Conservation (phyloP, 768 basidiomycete species). For the Lactifluus subvellereus region DNA sequence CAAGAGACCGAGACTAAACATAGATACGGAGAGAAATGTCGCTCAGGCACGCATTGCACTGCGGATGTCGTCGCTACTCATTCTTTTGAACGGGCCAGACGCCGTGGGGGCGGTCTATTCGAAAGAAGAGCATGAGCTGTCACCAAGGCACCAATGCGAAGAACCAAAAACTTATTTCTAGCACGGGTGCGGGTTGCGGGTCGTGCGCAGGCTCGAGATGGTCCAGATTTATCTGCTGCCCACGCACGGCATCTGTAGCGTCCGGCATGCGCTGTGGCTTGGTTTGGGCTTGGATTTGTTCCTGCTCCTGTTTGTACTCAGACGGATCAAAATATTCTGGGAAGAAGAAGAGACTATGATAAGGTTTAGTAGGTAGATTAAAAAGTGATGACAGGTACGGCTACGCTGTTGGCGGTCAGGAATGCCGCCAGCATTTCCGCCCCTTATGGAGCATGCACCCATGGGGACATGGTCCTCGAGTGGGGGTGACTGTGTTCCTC, state of each 20-base stretch:
- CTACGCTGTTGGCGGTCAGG: slow-evolving; percentile 23
- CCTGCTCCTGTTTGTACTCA: slow-evolving; percentile 7
- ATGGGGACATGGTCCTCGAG: slow-evolving; percentile 18
- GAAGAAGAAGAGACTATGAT: background rate
- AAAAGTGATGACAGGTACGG: slow-evolving; percentile 4
- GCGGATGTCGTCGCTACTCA: background rate
- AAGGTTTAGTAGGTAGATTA: background rate
- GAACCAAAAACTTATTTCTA: background rate
- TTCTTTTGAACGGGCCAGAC: slow-evolving; percentile 15
- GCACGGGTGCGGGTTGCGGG: background rate
- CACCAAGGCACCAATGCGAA: background rate
- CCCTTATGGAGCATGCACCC: slow-evolving; percentile 21
- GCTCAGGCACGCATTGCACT: slow-evolving; percentile 3
- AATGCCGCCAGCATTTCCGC: slow-evolving; percentile 20
- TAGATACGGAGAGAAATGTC: background rate
- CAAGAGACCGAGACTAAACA: background rate
- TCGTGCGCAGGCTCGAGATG: slow-evolving; percentile 3
- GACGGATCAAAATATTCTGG: slow-evolving; percentile 20
- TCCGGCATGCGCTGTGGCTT: background rate
- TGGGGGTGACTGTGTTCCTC: slow-evolving; percentile 24
- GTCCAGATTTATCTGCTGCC: slow-evolving; percentile 2
- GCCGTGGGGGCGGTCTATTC: slow-evolving; percentile 12
- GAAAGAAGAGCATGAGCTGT: background rate
- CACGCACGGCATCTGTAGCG: background rate
- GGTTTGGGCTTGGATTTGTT: background rate